Evolutionary conservation across 257 asterid species (phyloP).

Genomic region (Buddleja alternifolia): DNA sequence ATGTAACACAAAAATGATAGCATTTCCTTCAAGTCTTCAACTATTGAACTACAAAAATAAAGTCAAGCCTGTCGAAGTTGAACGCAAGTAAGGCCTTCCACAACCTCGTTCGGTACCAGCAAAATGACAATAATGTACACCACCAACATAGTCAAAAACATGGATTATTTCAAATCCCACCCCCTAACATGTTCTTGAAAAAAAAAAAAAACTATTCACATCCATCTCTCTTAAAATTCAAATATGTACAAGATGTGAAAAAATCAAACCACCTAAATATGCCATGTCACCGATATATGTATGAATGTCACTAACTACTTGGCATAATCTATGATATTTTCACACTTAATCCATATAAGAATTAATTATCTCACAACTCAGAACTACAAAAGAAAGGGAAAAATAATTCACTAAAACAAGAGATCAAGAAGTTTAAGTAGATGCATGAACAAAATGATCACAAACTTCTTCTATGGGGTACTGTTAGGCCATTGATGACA

Average conservation of each 20-base stretch:
- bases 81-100: constrained; percentile 1
- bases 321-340: too few relatives aligned
- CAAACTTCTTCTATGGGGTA: constrained; percentile 11
- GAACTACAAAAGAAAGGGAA: too few relatives aligned
- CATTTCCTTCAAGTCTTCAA: too few relatives aligned
- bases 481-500: constrained; percentile 36
- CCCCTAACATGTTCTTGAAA: background rate
- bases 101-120: constrained; percentile 17
- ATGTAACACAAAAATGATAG: too few relatives aligned
- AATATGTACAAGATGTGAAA: too few relatives aligned
- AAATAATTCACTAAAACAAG: background rate
- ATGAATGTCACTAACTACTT: too few relatives aligned
- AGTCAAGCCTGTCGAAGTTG: constrained; percentile 10
- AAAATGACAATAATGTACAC: background rate
- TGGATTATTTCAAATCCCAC: constrained; percentile 14
- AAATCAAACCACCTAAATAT: too few relatives aligned
- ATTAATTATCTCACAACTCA: too few relatives aligned
- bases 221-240: background rate
- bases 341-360: too few relatives aligned
- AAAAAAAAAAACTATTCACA: constrained; percentile 28
- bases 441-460: background rate
- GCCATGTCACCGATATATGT: too few relatives aligned
- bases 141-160: background rate
- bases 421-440: background rate
- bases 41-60: too few relatives aligned